Conservation (phyloP, 257 asterid species). For the Solanum chiquidenum region DNA sequence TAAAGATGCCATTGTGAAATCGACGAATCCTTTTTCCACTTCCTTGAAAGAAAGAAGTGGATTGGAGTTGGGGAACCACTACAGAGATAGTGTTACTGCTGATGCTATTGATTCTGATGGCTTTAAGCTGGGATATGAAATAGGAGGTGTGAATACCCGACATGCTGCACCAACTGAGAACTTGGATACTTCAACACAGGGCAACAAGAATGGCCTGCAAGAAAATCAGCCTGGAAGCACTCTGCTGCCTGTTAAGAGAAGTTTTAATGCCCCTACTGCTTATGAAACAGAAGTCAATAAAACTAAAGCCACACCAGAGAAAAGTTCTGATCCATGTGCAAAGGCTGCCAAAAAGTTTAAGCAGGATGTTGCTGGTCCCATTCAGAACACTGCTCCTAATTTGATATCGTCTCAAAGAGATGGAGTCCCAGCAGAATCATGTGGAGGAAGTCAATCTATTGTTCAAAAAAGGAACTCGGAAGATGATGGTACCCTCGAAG, state of each 20-base stretch:
- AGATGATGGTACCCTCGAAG: conserved; percentile 3
- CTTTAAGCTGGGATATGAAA: not conserved
- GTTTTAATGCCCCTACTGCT: conserved; percentile 9
- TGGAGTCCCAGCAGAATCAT: conserved; percentile 1
- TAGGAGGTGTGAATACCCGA: not conserved
- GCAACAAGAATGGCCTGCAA: conserved; percentile 7
- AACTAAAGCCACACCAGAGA: conserved; percentile 2
- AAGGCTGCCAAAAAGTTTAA: conserved; percentile 30
- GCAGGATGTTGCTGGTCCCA: conserved; percentile 11
- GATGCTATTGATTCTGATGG: conserved; percentile 11
- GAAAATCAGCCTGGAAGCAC: conserved; percentile 18
- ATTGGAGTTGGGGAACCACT: conserved; percentile 18
- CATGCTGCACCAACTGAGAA: conserved; percentile 3
- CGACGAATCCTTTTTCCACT: conserved; percentile 28
- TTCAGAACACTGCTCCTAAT: conserved; percentile 5
- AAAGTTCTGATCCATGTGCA: conserved; percentile 13
- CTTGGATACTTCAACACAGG: not conserved
- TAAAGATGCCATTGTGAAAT: conserved; percentile 38
- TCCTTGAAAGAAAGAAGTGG: conserved; percentile 52
- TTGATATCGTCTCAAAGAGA: conserved; percentile 6
- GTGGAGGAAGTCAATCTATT: not conserved
- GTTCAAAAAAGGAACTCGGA: not conserved
- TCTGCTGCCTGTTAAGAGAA: conserved; percentile 21
- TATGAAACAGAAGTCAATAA: conserved; percentile 11
- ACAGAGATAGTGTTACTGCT: conserved; percentile 5